Evolutionary conservation across 148 eudicot species (phyloP).

Genomic region (Camellia granthamiana): DNA sequence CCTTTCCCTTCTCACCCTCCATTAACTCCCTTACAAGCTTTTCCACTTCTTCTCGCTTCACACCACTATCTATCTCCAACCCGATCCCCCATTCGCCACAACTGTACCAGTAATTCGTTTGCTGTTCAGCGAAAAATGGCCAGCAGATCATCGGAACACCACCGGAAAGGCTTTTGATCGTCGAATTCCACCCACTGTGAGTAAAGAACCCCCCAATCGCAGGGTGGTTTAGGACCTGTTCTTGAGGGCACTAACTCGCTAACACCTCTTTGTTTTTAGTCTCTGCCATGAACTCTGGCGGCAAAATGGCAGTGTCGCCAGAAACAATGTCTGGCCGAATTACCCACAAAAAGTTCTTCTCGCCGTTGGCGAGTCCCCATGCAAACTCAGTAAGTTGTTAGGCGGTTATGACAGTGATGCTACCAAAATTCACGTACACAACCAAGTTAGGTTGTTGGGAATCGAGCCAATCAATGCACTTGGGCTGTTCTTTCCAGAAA

Average conservation of each 20-base stretch:
- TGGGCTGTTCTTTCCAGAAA: no score
- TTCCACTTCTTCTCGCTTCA: slow-evolving; percentile 49
- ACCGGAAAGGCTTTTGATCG: background rate
- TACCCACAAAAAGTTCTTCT: slow-evolving; percentile 43
- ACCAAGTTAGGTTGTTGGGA: no score
- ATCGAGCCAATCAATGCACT: no score
- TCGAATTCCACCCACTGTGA: background rate
- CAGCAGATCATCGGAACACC: slow-evolving; percentile 61
- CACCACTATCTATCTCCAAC: slow-evolving; percentile 9
- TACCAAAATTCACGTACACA: no score
- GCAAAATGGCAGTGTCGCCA: background rate
- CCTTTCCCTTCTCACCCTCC: slow-evolving; percentile 52
- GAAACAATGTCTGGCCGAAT: slow-evolving; percentile 40
- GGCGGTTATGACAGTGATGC: slow-evolving; percentile 10
- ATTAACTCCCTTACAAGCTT: slow-evolving; percentile 44
- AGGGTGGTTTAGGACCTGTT: slow-evolving; percentile 17
- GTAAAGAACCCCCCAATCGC: slow-evolving; percentile 39
- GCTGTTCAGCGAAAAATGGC: slow-evolving; percentile 63
- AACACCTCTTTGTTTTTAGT: slow-evolving; percentile 10
- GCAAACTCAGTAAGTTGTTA: slow-evolving; percentile 16
- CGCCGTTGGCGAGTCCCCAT: slow-evolving; percentile 42
- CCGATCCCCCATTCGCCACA: no score
- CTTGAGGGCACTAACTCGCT: no score
- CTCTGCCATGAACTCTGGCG: background rate
- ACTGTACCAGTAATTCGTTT: slow-evolving; percentile 47